Conservation (phyloP, 2,329 filamentous ascomycete species). For the Ceratocystis harringtonii region DNA sequence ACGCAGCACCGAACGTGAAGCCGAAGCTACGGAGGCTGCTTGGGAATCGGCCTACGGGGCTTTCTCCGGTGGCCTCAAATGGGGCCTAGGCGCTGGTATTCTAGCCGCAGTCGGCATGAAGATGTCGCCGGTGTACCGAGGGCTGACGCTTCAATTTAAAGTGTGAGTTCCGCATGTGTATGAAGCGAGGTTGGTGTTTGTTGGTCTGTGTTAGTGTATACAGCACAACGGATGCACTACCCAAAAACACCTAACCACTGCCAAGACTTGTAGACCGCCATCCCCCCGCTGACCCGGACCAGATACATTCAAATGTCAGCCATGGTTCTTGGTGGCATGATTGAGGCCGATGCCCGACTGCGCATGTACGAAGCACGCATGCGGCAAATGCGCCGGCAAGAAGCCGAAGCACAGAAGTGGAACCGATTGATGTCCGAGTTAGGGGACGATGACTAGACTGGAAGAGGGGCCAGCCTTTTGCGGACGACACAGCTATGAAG, state of each 20-base stretch:
- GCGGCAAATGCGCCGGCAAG: constrained; percentile 47
- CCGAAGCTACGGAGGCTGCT: constrained; percentile 53
- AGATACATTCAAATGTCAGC: constrained; percentile 76
- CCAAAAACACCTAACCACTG: too few species aligned
- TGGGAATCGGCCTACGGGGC: constrained; percentile 59
- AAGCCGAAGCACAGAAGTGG: constrained; percentile 54
- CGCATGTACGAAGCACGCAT: constrained; percentile 51
- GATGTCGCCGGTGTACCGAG: constrained; percentile 56
- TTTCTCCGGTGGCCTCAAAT: constrained; percentile 51
- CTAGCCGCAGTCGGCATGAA: constrained; percentile 47
- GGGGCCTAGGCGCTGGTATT: constrained; percentile 51
- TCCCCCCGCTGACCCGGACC: constrained; percentile 3
- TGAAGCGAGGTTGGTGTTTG: background rate
- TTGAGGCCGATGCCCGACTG: constrained; percentile 57
- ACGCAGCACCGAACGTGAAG: constrained; percentile 28
- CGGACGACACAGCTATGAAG: background rate
- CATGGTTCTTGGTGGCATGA: constrained; percentile 65
- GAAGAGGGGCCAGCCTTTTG: constrained; percentile 3
- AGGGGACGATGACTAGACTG: constrained; percentile 29
- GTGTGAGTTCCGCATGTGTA: constrained; percentile 37
- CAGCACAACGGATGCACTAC: background rate
- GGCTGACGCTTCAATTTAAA: constrained; percentile 61
- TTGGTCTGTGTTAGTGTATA: background rate
- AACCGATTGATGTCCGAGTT: constrained; percentile 48
- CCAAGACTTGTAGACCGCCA: background rate